Base-by-base conservation (phyloP, 305 asterid species). In the Euphrasia arctica region DNA sequence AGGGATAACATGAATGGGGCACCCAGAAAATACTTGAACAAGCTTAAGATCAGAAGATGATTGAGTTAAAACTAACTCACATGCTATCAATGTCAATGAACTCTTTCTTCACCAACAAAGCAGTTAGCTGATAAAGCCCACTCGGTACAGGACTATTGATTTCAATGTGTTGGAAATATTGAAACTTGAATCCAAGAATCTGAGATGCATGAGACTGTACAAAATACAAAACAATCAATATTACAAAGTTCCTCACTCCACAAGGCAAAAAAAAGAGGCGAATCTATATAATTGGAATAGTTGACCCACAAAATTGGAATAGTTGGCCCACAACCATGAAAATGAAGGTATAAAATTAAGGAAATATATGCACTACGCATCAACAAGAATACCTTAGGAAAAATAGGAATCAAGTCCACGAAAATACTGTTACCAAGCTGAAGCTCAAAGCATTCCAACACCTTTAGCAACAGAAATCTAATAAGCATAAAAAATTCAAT, bases 131-230 rank as follows among this genome's bases (percentile, higher is more conserved):
- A 77, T 88, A 93, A 51, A 93, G 91, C 67, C 88, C 88, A 69
- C 58, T 63, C 10, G 97, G 99, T 39, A 83, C 95, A 63, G 85
- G 85, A 71, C 62, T 70, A 67, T 67, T 74, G 11, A 86, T 81
- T 74, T 93, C 99, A 76, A 72, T 63, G 7, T 91, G 89, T 82
- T 93, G 96, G 72, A 88, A 90, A 78, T 86, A 88, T 75, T 90
- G 96, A 72, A 93, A 93, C 84, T 90, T 93, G 76, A 90, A 90
- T 69, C 97, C 96, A 67, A 93, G 89, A 74, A 93, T 85, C 70
- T 93, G 99, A 10, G 99, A 86, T 67, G 97, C 97, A 72, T 88
- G 95, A 68, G 97, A 93, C 99, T 93, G 90, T 68, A 82, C 64
- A 70, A 68, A 45, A 75, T 27, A 41, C 66, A 67, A 70, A 8